Base-by-base conservation (phyloP, 2,329 filamentous ascomycete species). In the Ceratocystis alfenasii region DNA sequence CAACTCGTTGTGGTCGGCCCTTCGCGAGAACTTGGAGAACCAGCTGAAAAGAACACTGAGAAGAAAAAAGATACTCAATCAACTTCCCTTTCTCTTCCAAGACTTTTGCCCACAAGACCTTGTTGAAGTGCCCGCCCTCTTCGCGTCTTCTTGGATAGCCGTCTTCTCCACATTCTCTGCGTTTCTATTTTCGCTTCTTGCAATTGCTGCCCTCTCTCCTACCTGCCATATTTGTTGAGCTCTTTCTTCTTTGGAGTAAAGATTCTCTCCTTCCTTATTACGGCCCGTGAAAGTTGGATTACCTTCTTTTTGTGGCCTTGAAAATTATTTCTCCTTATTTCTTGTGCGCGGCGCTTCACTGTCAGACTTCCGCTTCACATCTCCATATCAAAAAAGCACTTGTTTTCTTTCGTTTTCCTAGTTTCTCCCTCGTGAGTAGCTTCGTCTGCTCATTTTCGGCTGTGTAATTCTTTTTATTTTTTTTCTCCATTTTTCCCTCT, bases 1-100 rank as follows among this genome's bases (percentile, higher is more conserved):
- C 66, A 64, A 68, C 65, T 64, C 65, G 66, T 45, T 65, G 60
- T 61, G 60, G 63, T 63, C 62, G 66, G 63, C 63, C 59, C 59
- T 48, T 67, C 66, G 60, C 61, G 66, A 68, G 66, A 68, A 68
- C 53, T 63, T 68, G 66, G 66, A 68, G 66, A 68, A 68, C 30
- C 57, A 68, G 63, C 66, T 65, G 62, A 68, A 65, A 64, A 68
- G 66, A 68, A 36, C 48, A 41, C 44, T 20, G 61, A 66, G 65
- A 68, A 65, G 66, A 57, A 61, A 25, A 55, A 41, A 45, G 45
- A 25, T 25, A 25, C 20, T 25, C 48, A 22, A 15, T 53, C 48
- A 53, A 53, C 20, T n/a, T 15, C 48, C 5, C n/a, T 10, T 48
- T 20, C 46, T 20, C 46, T 20, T 20, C n/a, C n/a, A n/a, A n/a